These are phyloP conservation scores for Amanita inopinata DNA, from an alignment of 768 basidiomycete genomes.

Conservation along the genomic window DNA sequence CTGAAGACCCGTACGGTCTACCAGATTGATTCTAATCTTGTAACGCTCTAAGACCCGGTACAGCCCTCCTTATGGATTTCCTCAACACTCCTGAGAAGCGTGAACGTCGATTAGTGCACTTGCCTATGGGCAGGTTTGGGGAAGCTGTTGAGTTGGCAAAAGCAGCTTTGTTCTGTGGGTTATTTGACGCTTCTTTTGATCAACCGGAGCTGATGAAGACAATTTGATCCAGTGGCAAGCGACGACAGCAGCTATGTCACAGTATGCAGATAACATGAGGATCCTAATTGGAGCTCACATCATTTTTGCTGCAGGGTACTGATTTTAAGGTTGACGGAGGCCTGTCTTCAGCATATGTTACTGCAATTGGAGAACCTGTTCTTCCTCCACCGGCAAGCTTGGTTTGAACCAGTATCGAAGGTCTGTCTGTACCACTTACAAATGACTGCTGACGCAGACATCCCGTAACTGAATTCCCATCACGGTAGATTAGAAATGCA, in stretches of 20 bases:
- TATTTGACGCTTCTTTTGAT: conserved; percentile 2
- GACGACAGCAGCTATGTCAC: conserved; percentile 97
- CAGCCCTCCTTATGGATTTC: conserved; percentile 97
- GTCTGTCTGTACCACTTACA: background rate
- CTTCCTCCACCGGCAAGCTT: conserved; percentile 67
- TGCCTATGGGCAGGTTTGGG: conserved; percentile 96
- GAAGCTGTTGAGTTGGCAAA: conserved; percentile 94
- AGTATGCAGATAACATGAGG: conserved; percentile 32
- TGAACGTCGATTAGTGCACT: conserved; percentile 79
- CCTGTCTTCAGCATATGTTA: conserved; percentile 87
- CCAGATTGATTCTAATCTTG: background rate
- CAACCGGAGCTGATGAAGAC: conserved; percentile 8
- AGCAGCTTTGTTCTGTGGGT: conserved; percentile 86
- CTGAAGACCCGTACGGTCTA: conserved; percentile 85
- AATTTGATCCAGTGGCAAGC: conserved; percentile 44
- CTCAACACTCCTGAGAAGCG: conserved; percentile 93
- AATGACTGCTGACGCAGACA: too few species aligned
- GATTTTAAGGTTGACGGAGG: conserved; percentile 98
- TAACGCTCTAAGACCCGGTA: conserved; percentile 11
- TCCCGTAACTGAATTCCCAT: too few species aligned
- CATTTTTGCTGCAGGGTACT: conserved; percentile 45
- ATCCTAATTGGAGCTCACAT: conserved; percentile 5
- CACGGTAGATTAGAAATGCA: too few species aligned
- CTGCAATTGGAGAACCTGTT: conserved; percentile 67
- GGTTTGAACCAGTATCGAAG: conserved; percentile 15